Conservation (phyloP, 169 alveolate species). For the Plasmodium sp. region DNA sequence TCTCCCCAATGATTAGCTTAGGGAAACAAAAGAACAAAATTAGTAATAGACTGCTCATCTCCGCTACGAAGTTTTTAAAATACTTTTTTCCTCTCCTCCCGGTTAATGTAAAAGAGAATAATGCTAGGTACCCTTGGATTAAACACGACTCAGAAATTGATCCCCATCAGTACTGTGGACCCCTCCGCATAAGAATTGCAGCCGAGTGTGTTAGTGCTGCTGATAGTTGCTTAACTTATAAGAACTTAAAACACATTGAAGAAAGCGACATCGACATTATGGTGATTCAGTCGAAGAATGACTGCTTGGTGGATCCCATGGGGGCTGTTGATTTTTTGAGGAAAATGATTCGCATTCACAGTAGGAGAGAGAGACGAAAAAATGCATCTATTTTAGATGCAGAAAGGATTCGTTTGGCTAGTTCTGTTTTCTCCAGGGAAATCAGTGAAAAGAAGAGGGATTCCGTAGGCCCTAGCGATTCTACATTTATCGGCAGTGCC, state of each 20-base stretch:
- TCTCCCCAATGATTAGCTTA: slow-evolving; percentile 56
- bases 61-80: slow-evolving; percentile 37
- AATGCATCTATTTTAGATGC: neutral
- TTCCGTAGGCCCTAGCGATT: neutral
- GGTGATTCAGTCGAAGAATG: slow-evolving; percentile 54
- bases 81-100: slow-evolving; percentile 34
- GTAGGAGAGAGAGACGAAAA: slow-evolving; percentile 1
- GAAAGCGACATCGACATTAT: slow-evolving; percentile 44
- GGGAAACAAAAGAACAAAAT: slow-evolving; percentile 66
- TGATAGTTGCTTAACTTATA: slow-evolving; percentile 22
- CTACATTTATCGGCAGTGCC: neutral
- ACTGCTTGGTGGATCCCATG: slow-evolving; percentile 39
- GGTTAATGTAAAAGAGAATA: slow-evolving; percentile 53
- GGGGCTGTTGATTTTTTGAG: slow-evolving; percentile 29
- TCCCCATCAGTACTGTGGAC: slow-evolving; percentile 52
- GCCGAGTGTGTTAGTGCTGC: slow-evolving; percentile 58
- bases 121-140: slow-evolving; percentile 49
- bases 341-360: slow-evolving; percentile 17
- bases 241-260: slow-evolving; percentile 18
- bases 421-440: neutral
- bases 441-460: neutral
- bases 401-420: neutral
- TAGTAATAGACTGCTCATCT: slow-evolving; percentile 4
- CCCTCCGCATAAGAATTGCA: slow-evolving; percentile 13
- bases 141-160: slow-evolving; percentile 30